A percentile compares a stretch with the other conserved stretches of the same genome.
Conservation (phyloP, 371 early-diverging fungal genomes). For the Rhizopus arrhizus region DNA sequence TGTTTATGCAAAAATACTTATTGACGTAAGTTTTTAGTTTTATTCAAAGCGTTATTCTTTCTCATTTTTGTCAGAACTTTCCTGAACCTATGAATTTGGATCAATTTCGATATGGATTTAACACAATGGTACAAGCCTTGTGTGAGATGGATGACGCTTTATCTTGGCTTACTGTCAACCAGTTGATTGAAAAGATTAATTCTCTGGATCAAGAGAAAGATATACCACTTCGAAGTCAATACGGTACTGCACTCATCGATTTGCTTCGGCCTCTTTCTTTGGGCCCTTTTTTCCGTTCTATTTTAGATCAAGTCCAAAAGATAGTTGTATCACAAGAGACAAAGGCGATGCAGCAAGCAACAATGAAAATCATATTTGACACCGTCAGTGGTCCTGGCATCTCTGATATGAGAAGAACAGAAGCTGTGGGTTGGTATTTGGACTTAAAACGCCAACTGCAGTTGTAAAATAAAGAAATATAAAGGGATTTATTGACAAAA, state of each 20-base stretch:
- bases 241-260: slow-evolving; percentile 42
- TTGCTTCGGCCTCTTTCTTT: slow-evolving; percentile 50
- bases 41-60: neutral
- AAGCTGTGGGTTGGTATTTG: slow-evolving; percentile 55
- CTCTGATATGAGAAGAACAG: slow-evolving; percentile 52
- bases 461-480: neutral
- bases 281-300: slow-evolving; percentile 49
- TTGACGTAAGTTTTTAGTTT: slow-evolving; percentile 38
- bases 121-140: slow-evolving; percentile 57
- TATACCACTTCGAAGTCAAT: slow-evolving; percentile 31
- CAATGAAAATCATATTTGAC: slow-evolving; percentile 49
- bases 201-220: slow-evolving; percentile 22
- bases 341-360: slow-evolving; percentile 30
- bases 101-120: slow-evolving; percentile 63
- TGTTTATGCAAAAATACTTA: slow-evolving; percentile 50
- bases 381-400: slow-evolving; percentile 53
- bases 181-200: slow-evolving; percentile 45
- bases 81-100: slow-evolving; percentile 60
- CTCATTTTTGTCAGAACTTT: slow-evolving; percentile 40
- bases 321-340: slow-evolving; percentile 31
- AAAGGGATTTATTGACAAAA: neutral
- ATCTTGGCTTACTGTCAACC: slow-evolving; percentile 62
- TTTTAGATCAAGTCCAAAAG: slow-evolving; percentile 27
- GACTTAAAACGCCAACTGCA: slow-evolving; percentile 38
- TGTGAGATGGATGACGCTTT: slow-evolving; percentile 64